Conservation (phyloP, 2,329 filamentous ascomycete genomes). For the Chaetothyriales sp. region DNA sequence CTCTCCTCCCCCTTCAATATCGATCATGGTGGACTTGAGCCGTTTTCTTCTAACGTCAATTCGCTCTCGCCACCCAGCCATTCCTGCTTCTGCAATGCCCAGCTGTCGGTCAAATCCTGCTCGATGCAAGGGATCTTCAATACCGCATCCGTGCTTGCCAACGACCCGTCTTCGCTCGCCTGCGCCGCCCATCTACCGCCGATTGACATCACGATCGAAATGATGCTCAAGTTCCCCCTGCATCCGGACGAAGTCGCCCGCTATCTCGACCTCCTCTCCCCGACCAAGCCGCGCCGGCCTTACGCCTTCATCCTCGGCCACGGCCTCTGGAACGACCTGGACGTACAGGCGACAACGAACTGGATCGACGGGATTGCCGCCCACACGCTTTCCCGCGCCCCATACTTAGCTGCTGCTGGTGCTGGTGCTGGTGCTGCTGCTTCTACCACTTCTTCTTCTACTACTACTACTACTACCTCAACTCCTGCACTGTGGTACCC, state of each 20-base stretch:
- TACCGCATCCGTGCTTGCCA: slow-evolving; percentile 29
- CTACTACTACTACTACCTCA: background rate
- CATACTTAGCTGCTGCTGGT: slow-evolving; percentile 5
- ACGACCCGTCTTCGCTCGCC: slow-evolving; percentile 29
- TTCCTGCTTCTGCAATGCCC: slow-evolving; percentile 35
- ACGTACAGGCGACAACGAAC: slow-evolving; percentile 26
- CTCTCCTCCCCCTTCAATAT: background rate
- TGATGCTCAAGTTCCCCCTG: slow-evolving; percentile 31
- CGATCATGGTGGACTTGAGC: no score
- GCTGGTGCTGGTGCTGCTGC: no score
- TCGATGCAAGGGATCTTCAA: slow-evolving; percentile 36
- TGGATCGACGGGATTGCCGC: slow-evolving; percentile 65
- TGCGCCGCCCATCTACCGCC: slow-evolving; percentile 21
- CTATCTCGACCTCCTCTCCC: slow-evolving; percentile 24
- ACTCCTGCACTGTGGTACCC: slow-evolving; percentile 13
- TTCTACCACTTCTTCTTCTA: no score
- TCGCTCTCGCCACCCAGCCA: slow-evolving; percentile 19
- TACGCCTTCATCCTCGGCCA: slow-evolving; percentile 34
- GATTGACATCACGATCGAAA: slow-evolving; percentile 29
- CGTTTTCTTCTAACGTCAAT: background rate
- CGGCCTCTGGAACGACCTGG: slow-evolving; percentile 35
- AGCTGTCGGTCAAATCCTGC: slow-evolving; percentile 36
- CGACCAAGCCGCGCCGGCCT: slow-evolving; percentile 19
- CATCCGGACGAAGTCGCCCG: slow-evolving; percentile 27
- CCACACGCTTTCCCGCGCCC: slow-evolving; percentile 65